A percentile compares a stretch with the other conserved stretches of the same genome.
Evolutionary conservation across 2,329 filamentous ascomycete species (phyloP).

Genomic region (Talaromyces funiculosus): DNA sequence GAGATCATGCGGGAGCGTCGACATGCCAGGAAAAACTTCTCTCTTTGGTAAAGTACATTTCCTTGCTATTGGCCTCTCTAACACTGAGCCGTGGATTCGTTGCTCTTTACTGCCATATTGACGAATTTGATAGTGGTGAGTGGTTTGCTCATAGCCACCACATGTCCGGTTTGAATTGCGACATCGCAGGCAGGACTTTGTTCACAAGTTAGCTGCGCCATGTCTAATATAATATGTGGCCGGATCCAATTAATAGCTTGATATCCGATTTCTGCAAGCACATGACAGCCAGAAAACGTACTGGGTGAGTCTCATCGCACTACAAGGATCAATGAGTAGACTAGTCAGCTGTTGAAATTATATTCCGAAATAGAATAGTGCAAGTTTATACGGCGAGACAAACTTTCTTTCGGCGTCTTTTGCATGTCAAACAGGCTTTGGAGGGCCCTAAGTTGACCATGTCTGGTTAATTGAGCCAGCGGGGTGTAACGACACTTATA

Average conservation of each 20-base stretch:
- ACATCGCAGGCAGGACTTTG: constrained; percentile 10
- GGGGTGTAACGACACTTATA: not conserved
- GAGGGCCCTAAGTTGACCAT: constrained; percentile 10
- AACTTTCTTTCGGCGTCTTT: constrained; percentile 10
- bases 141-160: not conserved
- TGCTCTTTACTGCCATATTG: not conserved
- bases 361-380: not conserved
- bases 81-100: not conserved
- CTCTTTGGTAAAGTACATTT: constrained; percentile 10
- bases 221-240: not conserved
- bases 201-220: not conserved
- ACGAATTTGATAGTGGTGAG: not conserved
- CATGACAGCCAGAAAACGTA: not conserved
- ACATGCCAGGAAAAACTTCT: not conserved
- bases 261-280: not conserved
- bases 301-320: constrained; percentile 12
- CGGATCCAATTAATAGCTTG: not conserved
- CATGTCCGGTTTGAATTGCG: constrained; percentile 2
- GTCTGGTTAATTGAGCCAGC: not conserved
- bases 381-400: not conserved
- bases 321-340: not conserved
- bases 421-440: constrained; percentile 10
- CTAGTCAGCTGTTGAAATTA: not conserved
- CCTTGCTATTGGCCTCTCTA: not conserved
- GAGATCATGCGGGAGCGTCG: not conserved